Percentiles rank a stretch among this genome's conserved stretches.
Evolutionary conservation across 164 flowering plant species (phyloP).

Genomic region (Amborella trichopoda): DNA sequence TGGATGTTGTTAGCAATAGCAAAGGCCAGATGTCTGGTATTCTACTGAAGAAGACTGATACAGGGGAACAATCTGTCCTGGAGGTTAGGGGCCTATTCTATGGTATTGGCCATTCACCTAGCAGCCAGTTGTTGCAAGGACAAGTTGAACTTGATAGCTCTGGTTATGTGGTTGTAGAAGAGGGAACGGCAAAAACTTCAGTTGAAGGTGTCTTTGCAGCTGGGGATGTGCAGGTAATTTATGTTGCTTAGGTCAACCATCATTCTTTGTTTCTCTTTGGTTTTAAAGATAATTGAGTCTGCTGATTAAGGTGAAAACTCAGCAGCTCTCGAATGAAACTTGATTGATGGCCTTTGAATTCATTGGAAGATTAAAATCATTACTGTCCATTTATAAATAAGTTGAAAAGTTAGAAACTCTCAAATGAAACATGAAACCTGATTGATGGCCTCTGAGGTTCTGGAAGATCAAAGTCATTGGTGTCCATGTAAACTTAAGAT

Average conservation of each 20-base stretch:
- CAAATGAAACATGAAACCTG: no score
- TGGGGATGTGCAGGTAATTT: slow-evolving; percentile 94
- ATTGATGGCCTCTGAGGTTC: no score
- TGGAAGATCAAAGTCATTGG: no score
- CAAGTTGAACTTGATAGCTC: slow-evolving; percentile 75
- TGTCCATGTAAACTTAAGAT: no score
- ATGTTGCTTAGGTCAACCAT: neutral
- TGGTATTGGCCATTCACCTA: slow-evolving; percentile 96
- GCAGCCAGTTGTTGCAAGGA: slow-evolving; percentile 83
- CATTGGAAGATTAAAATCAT: no score
- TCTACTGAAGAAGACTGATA: slow-evolving; percentile 46
- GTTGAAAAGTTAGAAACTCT: no score
- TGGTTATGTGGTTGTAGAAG: slow-evolving; percentile 84
- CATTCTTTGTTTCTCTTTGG: no score
- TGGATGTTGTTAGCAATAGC: slow-evolving; percentile 81
- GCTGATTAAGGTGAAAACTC: no score
- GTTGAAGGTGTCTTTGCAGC: slow-evolving; percentile 96
- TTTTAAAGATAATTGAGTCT: no score
- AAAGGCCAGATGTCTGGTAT: slow-evolving; percentile 97
- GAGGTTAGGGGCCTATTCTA: slow-evolving; percentile 91
- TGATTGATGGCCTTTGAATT: no score
- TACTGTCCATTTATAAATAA: no score
- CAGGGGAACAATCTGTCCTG: slow-evolving; percentile 68
- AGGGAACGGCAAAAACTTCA: slow-evolving; percentile 73
- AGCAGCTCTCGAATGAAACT: no score